Evolutionary conservation across 1,139 yeast genomes (phyloP).

Genomic region (Candida sanyaensis): DNA sequence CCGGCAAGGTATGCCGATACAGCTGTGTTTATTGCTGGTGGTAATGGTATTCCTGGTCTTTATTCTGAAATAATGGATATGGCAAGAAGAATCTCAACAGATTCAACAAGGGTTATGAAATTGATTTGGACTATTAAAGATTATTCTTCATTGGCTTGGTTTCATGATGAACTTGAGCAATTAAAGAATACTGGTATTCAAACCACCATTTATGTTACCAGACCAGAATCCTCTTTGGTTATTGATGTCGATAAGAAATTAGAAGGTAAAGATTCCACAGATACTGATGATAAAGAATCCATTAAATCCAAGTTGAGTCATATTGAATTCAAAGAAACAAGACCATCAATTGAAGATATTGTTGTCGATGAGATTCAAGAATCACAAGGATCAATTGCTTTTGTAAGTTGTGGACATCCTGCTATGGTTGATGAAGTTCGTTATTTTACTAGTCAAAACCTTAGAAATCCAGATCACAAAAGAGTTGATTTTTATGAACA

Average conservation of each 20-base stretch:
- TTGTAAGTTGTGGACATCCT: constrained; percentile 57
- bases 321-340: constrained; percentile 30
- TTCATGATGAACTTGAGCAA: constrained; percentile 29
- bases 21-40: constrained; percentile 45
- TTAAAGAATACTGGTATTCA: constrained; percentile 24
- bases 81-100: constrained; percentile 21
- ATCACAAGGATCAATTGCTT: constrained; percentile 38
- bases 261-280: not conserved
- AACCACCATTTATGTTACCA: constrained; percentile 32
- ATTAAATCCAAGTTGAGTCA: constrained; percentile 27
- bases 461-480: constrained; percentile 25
- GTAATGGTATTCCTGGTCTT: constrained; percentile 48
- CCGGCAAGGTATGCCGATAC: constrained; percentile 30
- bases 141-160: constrained; percentile 30
- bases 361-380: constrained; percentile 29
- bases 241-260: constrained; percentile 7
- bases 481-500: constrained; percentile 42
- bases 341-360: constrained; percentile 32
- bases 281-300: constrained; percentile 1
- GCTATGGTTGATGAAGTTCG: constrained; percentile 53
- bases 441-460: constrained; percentile 27
- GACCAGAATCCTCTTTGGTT: constrained; percentile 19
- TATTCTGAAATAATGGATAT: constrained; percentile 36
- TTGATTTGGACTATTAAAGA: constrained; percentile 40
- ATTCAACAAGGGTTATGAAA: constrained; percentile 23